A percentile compares a stretch with the other conserved stretches of the same genome.
Evolutionary conservation across 2,329 filamentous ascomycete genomes (phyloP).

Genomic region (Macrophomina phaseolina): DNA sequence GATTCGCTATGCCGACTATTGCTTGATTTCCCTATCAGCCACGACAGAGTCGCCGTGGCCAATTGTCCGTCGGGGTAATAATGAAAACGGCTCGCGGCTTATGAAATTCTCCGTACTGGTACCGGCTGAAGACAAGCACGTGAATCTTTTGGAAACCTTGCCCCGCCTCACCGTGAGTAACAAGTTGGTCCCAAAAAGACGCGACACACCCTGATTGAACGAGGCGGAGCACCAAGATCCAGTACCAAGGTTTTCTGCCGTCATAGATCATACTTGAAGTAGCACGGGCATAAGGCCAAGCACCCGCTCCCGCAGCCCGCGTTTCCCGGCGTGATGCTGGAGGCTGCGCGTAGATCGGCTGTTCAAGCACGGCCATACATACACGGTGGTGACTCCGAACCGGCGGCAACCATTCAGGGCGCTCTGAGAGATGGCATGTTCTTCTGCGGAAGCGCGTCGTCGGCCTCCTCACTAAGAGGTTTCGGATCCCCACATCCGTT

Average conservation of each 20-base stretch:
- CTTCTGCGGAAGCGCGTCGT: neutral
- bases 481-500: conserved; percentile 15
- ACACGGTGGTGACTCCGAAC: neutral
- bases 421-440: neutral
- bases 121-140: neutral
- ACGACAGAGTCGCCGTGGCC: neutral
- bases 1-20: neutral
- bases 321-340: conserved; percentile 11
- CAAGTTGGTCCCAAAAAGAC: no score
- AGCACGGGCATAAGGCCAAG: neutral
- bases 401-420: neutral
- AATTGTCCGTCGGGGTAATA: neutral
- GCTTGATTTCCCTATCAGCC: neutral
- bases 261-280: no score
- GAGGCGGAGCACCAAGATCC: no score
- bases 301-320: neutral
- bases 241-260: no score
- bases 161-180: neutral
- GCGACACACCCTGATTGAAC: no score
- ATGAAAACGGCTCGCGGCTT: neutral
- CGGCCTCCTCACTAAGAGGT: conserved; percentile 3
- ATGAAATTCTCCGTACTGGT: neutral
- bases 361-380: conserved; percentile 1
- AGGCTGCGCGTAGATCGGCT: neutral
- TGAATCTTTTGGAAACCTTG: neutral